Percentiles rank a stretch among this genome's conserved stretches.
Evolutionary conservation across 345 rosid genomes (phyloP).

Genomic region (Garcia nutans): DNA sequence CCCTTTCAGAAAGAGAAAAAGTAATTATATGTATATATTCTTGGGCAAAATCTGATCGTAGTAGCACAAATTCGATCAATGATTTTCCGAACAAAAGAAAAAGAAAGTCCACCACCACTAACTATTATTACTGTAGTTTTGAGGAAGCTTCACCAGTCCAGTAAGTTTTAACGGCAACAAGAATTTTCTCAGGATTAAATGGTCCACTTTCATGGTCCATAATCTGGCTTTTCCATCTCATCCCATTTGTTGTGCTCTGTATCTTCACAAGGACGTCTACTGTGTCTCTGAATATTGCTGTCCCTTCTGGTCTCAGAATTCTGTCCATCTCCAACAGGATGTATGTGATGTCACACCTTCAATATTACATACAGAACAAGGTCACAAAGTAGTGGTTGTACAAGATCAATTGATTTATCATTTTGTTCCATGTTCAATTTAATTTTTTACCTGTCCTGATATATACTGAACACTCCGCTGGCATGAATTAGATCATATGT

Average conservation of each 20-base stretch:
- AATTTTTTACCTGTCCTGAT: constrained; percentile 59
- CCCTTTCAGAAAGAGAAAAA: neutral
- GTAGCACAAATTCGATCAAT: neutral
- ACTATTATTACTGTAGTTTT: constrained; percentile 26
- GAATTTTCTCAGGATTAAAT: constrained; percentile 87
- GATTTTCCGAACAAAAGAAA: neutral
- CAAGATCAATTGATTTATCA: neutral
- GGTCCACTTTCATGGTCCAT: constrained; percentile 96
- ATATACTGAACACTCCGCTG: constrained; percentile 70
- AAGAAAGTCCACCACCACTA: no score
- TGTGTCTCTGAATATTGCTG: constrained; percentile 85
- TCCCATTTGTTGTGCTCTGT: constrained; percentile 64
- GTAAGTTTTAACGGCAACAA: constrained; percentile 77
- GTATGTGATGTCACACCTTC: constrained; percentile 73
- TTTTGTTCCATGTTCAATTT: neutral
- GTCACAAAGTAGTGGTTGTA: neutral
- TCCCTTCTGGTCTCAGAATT: constrained; percentile 94
- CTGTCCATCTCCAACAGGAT: constrained; percentile 96
- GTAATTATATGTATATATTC: neutral
- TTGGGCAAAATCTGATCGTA: constrained; percentile 3
- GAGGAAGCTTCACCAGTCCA: constrained; percentile 70
- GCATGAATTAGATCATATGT: constrained; percentile 97
- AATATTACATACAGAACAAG: constrained; percentile 8
- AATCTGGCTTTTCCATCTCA: constrained; percentile 82
- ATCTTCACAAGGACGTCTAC: constrained; percentile 78